Percentiles rank a stretch among this genome's conserved stretches.
These are phyloP conservation scores for Tieghemostelium lacteum DNA, from an alignment of 78 protist species.

Conservation along the genomic window DNA sequence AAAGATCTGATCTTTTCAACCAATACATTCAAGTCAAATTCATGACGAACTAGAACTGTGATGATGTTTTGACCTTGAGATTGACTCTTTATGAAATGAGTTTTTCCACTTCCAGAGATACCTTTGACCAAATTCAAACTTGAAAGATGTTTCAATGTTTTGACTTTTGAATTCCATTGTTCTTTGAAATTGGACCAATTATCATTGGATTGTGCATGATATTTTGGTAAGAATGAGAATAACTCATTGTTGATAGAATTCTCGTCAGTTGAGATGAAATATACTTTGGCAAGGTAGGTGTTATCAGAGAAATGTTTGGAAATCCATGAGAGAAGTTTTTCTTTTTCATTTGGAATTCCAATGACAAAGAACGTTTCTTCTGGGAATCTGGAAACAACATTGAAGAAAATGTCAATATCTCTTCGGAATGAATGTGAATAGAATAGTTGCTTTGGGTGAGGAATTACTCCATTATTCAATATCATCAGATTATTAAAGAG, in stretches of 20 bases:
- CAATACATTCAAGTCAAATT: not conserved
- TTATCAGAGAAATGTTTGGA: conserved; percentile 3
- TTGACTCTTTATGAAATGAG: conserved; percentile 8
- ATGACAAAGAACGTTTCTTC: conserved; percentile 18
- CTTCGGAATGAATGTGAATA: not conserved
- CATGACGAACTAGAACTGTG: conserved; percentile 10
- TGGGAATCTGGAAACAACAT: not conserved
- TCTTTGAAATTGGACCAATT: conserved; percentile 4
- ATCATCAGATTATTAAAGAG: not conserved
- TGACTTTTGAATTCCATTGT: not conserved
- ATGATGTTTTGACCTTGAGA: not conserved
- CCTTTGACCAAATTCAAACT: conserved; percentile 8
- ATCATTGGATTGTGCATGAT: not conserved
- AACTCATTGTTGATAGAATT: not conserved
- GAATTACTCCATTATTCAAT: conserved; percentile 14
- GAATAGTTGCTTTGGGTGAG: conserved; percentile 62
- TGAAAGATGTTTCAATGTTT: not conserved
- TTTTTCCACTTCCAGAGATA: conserved; percentile 51
- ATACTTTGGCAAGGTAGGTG: conserved; percentile 9
- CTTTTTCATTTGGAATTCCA: conserved; percentile 33
- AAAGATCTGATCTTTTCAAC: not conserved
- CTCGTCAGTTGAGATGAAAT: conserved; percentile 26
- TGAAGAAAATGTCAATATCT: conserved; percentile 39
- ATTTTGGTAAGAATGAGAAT: conserved; percentile 8
- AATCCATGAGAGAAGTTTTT: conserved; percentile 22